These are phyloP conservation scores for Narthecium ossifragum DNA, from an alignment of 106 monocot species.

Conservation along the genomic window DNA sequence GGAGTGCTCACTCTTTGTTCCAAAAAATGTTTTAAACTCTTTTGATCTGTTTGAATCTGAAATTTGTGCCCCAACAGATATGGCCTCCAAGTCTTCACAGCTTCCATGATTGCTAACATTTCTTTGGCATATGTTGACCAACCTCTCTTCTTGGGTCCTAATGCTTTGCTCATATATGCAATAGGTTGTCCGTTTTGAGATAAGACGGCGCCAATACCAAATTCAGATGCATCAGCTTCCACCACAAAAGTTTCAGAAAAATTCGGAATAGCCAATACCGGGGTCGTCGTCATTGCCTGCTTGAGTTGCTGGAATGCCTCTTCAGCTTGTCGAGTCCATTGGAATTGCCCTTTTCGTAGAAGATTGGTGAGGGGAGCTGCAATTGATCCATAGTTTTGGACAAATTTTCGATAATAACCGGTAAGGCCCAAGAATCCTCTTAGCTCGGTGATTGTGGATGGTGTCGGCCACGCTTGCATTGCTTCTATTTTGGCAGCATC, in stretches of 20 bases:
- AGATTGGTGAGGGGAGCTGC: background rate
- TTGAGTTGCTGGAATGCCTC: background rate
- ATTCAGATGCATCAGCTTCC: constrained; percentile 6
- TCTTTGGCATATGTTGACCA: constrained; percentile 2
- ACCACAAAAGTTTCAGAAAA: background rate
- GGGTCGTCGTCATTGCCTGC: background rate
- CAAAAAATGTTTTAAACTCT: background rate
- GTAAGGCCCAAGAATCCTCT: constrained; percentile 6
- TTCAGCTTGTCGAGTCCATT: background rate
- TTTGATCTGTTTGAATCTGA: constrained; percentile 1
- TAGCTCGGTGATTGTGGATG: background rate
- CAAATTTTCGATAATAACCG: constrained; percentile 7
- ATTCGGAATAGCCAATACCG: background rate
- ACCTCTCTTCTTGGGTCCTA: background rate
- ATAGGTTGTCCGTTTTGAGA: constrained; percentile 1
- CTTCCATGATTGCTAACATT: background rate
- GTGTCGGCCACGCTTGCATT: background rate
- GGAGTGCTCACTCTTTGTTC: background rate
- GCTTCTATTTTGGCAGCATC: background rate
- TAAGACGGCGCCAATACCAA: constrained; percentile 4
- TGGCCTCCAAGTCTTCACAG: background rate
- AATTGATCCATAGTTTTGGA: constrained; percentile 3
- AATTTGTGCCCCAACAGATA: background rate
- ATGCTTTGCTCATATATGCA: constrained; percentile 10
- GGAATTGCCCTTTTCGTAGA: background rate